Evolutionary conservation across 768 basidiomycete genomes (phyloP).

Genomic region (Podaxis pistillaris): DNA sequence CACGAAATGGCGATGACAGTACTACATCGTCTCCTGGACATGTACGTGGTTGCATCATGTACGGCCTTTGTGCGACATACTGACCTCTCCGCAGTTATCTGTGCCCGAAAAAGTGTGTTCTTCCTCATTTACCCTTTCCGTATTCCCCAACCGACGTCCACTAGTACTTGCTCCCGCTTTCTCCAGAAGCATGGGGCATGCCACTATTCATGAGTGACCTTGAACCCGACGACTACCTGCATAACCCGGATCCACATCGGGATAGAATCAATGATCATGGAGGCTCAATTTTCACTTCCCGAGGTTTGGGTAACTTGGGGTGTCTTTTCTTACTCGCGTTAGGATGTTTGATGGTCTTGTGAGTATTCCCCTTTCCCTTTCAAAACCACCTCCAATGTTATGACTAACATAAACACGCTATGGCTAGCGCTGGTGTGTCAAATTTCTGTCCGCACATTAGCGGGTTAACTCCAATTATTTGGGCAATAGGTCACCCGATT

Average conservation of each 20-base stretch:
- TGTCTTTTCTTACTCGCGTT: slow-evolving; percentile 51
- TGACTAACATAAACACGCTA: neutral
- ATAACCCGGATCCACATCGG: slow-evolving; percentile 55
- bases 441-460: neutral
- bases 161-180: slow-evolving; percentile 34
- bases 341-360: slow-evolving; percentile 48
- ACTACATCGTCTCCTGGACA: slow-evolving; percentile 13
- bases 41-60: slow-evolving; percentile 3
- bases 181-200: slow-evolving; percentile 46
- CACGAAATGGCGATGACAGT: neutral
- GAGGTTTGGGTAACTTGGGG: slow-evolving; percentile 62
- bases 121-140: neutral
- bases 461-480: neutral
- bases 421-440: slow-evolving; percentile 34
- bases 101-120: slow-evolving; percentile 27
- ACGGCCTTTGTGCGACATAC: neutral
- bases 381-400: neutral
- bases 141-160: neutral
- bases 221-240: slow-evolving; percentile 58
- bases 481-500: slow-evolving; percentile 47
- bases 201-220: slow-evolving; percentile 36
- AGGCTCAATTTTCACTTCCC: slow-evolving; percentile 53
- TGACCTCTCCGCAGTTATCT: slow-evolving; percentile 14
- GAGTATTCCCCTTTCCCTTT: slow-evolving; percentile 22
- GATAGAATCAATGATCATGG: slow-evolving; percentile 50